Evolutionary conservation across 1,284 basidiomycete genomes (phyloP), one percentile per base, ranked within the genome.

Genomic region (Apiotrichum mycotoxinovorans): DNA sequence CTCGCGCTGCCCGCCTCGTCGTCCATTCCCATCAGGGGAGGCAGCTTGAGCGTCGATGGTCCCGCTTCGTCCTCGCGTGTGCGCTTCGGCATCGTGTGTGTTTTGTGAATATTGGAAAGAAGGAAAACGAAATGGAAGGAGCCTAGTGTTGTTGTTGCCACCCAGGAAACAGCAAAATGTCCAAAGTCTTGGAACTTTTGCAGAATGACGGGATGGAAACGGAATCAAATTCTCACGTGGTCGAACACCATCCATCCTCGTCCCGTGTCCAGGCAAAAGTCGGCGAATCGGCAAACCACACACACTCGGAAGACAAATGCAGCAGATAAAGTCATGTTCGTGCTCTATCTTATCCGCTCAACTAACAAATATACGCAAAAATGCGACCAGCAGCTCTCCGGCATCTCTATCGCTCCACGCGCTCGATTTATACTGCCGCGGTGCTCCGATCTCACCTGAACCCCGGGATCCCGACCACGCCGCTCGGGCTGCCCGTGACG

Each of bases 401-500:
- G 15, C 37, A 4, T 38, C 9, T 15, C 15, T 5, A 5, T 15
- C 37, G 18, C 37, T 7, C 18, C 5, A 7, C 18, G 37, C 37
- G 37, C 18, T 14, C 23, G 8, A 15, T 51, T 23, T 10, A 9
- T 35, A 49, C 22, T 23, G 9, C 47, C 8, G 47, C 14, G 9
- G 14, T 3, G n/a, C 26, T 4, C 26, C 23, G n/a, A 25, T 41
- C 38, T 9, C 58, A 53, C 26, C 53, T 63, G 26, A 34, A 40
- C 20, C 53, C 51, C 9, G 25, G 33, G 14, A 38, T 60, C 34
- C 47, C 52, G 1, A 42, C 51, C 20, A 47, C 47, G 2, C 51
- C 48, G 3, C 58, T 58, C 23, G 53, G 51, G 17, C 58, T 60
- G 5, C 58, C 58, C 2, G 26, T 52, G 22, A 44, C 53, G 9